Evolutionary conservation across 768 basidiomycete genomes (phyloP).

Genomic region (Piloderma croceum): DNA sequence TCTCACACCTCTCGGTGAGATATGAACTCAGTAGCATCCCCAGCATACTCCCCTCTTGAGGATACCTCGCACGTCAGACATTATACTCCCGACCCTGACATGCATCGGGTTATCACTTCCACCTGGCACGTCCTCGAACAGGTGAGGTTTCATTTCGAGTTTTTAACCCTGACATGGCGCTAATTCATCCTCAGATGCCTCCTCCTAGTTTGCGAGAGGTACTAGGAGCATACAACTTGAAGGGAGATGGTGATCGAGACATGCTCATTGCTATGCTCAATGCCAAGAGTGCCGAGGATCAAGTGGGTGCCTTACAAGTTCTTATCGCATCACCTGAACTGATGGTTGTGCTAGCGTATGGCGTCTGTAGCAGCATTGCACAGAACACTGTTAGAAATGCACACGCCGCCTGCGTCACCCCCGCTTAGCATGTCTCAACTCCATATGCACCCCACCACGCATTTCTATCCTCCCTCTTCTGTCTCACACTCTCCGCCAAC

Average conservation of each 20-base stretch:
- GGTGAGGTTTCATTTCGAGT: constrained; percentile 21
- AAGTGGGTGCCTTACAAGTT: constrained; percentile 45
- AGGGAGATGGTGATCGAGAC: constrained; percentile 89
- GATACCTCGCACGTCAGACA: no score
- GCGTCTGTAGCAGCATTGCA: constrained; percentile 68
- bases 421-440: constrained; percentile 12
- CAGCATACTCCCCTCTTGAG: no score
- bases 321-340: constrained; percentile 5
- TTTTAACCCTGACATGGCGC: neutral
- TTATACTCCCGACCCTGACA: constrained; percentile 22
- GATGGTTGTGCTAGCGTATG: constrained; percentile 45
- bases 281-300: constrained; percentile 90
- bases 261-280: constrained; percentile 88
- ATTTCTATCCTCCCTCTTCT: constrained; percentile 31
- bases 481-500: constrained; percentile 20
- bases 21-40: no score
- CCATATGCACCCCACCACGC: constrained; percentile 17
- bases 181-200: constrained; percentile 44
- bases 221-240: constrained; percentile 74
- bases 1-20: no score
- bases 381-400: constrained; percentile 63
- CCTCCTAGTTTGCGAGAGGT: constrained; percentile 84
- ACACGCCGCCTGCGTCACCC: constrained; percentile 28
- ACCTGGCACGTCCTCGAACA: constrained; percentile 43
- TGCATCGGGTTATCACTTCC: constrained; percentile 34